These are phyloP conservation scores for Wickerhamomyces tratensis DNA, from an alignment of 805 yeast species.

Conservation along the genomic window DNA sequence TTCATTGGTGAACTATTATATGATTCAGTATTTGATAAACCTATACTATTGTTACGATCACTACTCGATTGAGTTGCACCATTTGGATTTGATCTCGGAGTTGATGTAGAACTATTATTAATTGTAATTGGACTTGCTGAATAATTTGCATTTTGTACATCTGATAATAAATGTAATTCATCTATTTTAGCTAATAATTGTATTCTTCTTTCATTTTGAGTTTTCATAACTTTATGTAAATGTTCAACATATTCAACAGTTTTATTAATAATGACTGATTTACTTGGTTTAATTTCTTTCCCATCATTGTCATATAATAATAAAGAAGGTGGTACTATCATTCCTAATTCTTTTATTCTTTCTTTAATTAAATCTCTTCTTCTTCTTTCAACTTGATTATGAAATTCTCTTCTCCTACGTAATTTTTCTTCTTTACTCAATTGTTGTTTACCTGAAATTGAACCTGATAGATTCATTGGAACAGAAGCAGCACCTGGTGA, in stretches of 20 bases:
- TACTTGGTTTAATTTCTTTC: slow-evolving; percentile 73
- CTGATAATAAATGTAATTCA: slow-evolving; percentile 21
- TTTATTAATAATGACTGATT: slow-evolving; percentile 64
- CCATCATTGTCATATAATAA: slow-evolving; percentile 32
- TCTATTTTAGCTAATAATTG: slow-evolving; percentile 30
- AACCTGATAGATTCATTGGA: slow-evolving; percentile 15
- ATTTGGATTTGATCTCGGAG: background rate
- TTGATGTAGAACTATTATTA: background rate
- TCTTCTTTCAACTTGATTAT: slow-evolving; percentile 89
- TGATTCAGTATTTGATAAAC: background rate
- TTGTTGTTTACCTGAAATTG: slow-evolving; percentile 21
- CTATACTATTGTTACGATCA: background rate
- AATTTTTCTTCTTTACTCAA: slow-evolving; percentile 59
- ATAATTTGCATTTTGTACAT: slow-evolving; percentile 1
- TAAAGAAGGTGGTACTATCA: slow-evolving; percentile 70
- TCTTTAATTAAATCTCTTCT: slow-evolving; percentile 87
- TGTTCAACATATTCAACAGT: slow-evolving; percentile 74
- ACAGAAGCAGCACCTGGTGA: slow-evolving; percentile 9
- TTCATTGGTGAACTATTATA: background rate
- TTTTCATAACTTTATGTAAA: slow-evolving; percentile 47
- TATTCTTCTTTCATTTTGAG: slow-evolving; percentile 40
- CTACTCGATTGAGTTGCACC: background rate
- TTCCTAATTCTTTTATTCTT: slow-evolving; percentile 74
- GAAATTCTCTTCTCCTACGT: slow-evolving; percentile 76
- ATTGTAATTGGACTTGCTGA: slow-evolving; percentile 1